phyloP scores from a whole-genome alignment of 2,329 filamentous ascomycete genomes.

The Colletotrichum horii region DNA sequence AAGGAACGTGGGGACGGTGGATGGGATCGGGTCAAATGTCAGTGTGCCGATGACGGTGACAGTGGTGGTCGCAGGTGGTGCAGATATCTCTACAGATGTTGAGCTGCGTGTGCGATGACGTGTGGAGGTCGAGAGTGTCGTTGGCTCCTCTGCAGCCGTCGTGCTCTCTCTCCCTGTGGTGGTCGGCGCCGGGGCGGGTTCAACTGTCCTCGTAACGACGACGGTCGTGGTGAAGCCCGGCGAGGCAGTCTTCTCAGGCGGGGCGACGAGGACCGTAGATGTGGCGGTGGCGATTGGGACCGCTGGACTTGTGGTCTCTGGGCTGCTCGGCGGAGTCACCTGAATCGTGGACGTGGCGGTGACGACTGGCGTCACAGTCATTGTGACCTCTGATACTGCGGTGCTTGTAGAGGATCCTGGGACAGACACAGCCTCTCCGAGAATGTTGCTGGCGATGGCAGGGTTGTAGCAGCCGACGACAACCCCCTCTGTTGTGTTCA shows the following conservation, averaged over 20 bases:
- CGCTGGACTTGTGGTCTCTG: background rate
- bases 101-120: background rate
- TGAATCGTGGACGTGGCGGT: constrained; percentile 16
- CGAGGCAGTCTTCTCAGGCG: background rate
- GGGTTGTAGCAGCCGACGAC: constrained; percentile 52
- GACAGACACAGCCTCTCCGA: constrained; percentile 37
- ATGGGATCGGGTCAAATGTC: background rate
- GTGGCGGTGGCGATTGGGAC: background rate
- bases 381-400: background rate
- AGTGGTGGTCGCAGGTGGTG: background rate
- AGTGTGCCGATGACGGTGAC: background rate
- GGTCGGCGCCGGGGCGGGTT: background rate
- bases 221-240: constrained; percentile 2
- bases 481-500: constrained; percentile 53
- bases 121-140: constrained; percentile 2
- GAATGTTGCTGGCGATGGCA: constrained; percentile 43
- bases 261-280: constrained; percentile 12
- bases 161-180: background rate
- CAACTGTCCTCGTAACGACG: constrained; percentile 11
- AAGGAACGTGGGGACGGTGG: constrained; percentile 1
- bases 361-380: constrained; percentile 6
- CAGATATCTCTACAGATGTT: background rate
- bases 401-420: constrained; percentile 6
- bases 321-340: background rate
- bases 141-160: constrained; percentile 2